Base-by-base conservation (phyloP, 306 rosid genomes). In the Lithocarpus polystachyus region DNA sequence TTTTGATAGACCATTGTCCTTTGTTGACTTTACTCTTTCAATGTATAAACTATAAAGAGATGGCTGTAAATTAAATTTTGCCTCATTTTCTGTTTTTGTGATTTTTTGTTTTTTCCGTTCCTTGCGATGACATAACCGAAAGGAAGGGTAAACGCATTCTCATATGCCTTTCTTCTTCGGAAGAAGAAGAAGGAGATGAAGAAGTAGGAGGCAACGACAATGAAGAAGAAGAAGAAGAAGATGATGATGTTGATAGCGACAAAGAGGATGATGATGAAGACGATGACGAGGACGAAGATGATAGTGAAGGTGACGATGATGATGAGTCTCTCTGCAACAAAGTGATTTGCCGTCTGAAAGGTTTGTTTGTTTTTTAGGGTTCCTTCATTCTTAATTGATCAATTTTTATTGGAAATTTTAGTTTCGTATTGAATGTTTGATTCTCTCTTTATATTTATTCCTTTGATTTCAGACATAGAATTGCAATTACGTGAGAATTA, bases 301-400 rank as follows among this genome's bases (percentile, higher is more conserved):
- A 73, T 5, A 75, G 74, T 8, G 40, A 56, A 6, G 88, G 74
- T 5, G 82, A 55, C 20, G 80, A 6, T 26, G 86, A 81, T 35
- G 87, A 82, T 4, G 87, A 77, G 26, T 86, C 90, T 17, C 87
- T 84, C 77, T 80, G 83, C 81, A 22, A 84, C 56, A 88, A 85
- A 81, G 87, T 85, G 12, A 54, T 85, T 19, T 71, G 85, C 20
- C 84, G 75, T 68, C 88, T 90, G 77, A 80, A 75, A 82, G 96
- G 96, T 93, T 80, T 69, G 24, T 22, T 40, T 56, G 22, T 53
- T 15, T 67, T 26, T 56, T 35, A 62, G 62, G 78, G 64, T 73
- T 82, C 2, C 68, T 62, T 62, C 7, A 28, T 20, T 20, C 28
- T 23, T 20, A 59, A 22, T 23, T 59, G 33, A 59, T 59, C 13